Conservation (phyloP, 208 protist genomes). For the Trypanosoma conorhini region DNA sequence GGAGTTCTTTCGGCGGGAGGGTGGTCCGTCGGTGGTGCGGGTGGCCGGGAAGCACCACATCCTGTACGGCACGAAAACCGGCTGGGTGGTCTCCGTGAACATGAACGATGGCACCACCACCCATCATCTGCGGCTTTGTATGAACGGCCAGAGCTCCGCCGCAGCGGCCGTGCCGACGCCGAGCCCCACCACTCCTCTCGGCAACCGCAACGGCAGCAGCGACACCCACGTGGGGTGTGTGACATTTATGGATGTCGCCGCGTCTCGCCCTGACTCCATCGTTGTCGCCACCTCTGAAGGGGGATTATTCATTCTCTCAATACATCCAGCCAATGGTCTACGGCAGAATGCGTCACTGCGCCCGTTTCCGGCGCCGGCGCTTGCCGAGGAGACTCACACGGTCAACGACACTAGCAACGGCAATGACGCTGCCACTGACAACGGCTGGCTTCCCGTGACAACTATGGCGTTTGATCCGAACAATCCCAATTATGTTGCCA, state of each 20-base stretch:
- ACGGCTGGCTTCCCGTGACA: slow-evolving; percentile 46
- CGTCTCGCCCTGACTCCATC: slow-evolving; percentile 65
- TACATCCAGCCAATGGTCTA: slow-evolving; percentile 74
- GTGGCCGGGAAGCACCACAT: slow-evolving; percentile 82
- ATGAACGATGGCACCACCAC: slow-evolving; percentile 46
- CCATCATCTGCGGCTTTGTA: slow-evolving; percentile 18
- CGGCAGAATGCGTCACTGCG: slow-evolving; percentile 41
- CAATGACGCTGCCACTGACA: slow-evolving; percentile 17
- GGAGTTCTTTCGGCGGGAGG: slow-evolving; percentile 57
- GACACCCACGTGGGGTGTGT: slow-evolving; percentile 44
- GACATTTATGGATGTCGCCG: slow-evolving; percentile 61
- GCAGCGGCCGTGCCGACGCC: not conserved
- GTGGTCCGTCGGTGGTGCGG: slow-evolving; percentile 65
- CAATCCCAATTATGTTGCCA: slow-evolving; percentile 63
- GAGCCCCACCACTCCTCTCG: not conserved
- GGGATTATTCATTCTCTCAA: slow-evolving; percentile 50
- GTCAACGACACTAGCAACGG: not conserved
- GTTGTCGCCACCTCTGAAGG: slow-evolving; percentile 79
- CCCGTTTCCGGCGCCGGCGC: slow-evolving; percentile 49
- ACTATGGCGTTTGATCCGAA: slow-evolving; percentile 69
- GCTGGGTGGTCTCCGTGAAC: slow-evolving; percentile 78
- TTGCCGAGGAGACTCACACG: not conserved
- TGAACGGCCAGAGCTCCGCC: not conserved
- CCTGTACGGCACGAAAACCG: slow-evolving; percentile 71
- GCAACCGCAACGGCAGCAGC: not conserved